A percentile compares a stretch with the other conserved stretches of the same genome.
phyloP scores from a whole-genome alignment of 2,329 filamentous ascomycete genomes.

The Penicillium sp. region DNA sequence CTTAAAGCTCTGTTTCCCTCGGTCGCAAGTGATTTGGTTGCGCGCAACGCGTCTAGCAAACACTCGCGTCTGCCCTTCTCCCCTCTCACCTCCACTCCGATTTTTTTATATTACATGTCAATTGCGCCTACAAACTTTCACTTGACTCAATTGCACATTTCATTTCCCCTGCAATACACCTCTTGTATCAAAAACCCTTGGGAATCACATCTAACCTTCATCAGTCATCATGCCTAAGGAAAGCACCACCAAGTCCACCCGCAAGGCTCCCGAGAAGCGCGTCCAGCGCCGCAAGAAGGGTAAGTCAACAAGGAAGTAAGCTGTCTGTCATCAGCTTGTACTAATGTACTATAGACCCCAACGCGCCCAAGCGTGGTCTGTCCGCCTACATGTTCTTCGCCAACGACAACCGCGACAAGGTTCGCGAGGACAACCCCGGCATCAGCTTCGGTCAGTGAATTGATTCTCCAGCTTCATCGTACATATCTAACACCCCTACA shows the following conservation, averaged over 20 bases:
- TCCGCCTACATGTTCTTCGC: conserved; percentile 99
- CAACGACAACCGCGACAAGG: conserved; percentile 98
- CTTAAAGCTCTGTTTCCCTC: neutral
- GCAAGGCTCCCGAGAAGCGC: conserved; percentile 58
- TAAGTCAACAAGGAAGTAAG: conserved; percentile 35
- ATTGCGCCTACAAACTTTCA: neutral
- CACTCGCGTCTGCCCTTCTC: neutral
- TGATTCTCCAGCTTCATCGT: neutral
- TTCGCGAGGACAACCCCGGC: conserved; percentile 96
- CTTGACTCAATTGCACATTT: neutral
- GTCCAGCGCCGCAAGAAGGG: conserved; percentile 71
- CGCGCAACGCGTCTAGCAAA: conserved; percentile 7
- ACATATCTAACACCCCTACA: conserved; percentile 36
- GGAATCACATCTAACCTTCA: neutral
- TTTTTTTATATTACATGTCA: neutral
- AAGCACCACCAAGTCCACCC: conserved; percentile 59
- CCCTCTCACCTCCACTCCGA: neutral
- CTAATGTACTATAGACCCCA: conserved; percentile 66
- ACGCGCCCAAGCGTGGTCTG: conserved; percentile 97
- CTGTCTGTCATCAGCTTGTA: neutral
- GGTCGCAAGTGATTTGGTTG: conserved; percentile 4
- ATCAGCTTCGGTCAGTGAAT: conserved; percentile 76
- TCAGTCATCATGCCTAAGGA: conserved; percentile 64
- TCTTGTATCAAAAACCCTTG: neutral
- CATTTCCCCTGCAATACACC: neutral